Conservation (phyloP, 108 stramenopile genomes). For the Ochromonas danica region DNA sequence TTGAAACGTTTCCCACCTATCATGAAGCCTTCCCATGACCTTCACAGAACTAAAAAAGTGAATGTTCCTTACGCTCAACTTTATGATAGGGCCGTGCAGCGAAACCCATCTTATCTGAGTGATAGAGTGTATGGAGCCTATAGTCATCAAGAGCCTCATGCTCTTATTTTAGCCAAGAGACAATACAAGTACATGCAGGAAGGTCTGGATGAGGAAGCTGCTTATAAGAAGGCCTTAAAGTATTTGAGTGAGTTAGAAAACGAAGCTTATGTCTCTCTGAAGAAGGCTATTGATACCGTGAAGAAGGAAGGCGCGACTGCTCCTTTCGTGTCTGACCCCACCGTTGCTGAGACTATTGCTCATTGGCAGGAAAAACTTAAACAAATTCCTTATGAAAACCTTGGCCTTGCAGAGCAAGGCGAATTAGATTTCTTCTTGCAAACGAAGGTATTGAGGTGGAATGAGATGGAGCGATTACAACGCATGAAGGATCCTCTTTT, state of each 20-base stretch:
- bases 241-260: slow-evolving; percentile 25
- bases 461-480: slow-evolving; percentile 8
- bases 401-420: slow-evolving; percentile 10
- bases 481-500: slow-evolving; percentile 33
- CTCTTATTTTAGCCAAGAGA: slow-evolving; percentile 24
- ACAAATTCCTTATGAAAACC: background rate
- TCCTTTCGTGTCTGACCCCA: background rate
- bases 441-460: slow-evolving; percentile 19
- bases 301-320: background rate
- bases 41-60: background rate
- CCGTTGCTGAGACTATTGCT: background rate
- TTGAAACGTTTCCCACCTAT: background rate
- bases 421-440: slow-evolving; percentile 22
- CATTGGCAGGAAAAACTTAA: background rate
- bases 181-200: slow-evolving; percentile 16
- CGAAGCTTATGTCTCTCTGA: background rate
- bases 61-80: slow-evolving; percentile 8
- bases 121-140: slow-evolving; percentile 26
- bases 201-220: slow-evolving; percentile 25
- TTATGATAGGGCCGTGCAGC: background rate
- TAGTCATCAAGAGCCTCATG: slow-evolving; percentile 18
- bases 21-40: background rate
- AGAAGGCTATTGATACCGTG: background rate
- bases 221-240: slow-evolving; percentile 1
- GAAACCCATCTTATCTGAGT: background rate